A percentile compares a stretch with the other conserved stretches of the same genome.
These are phyloP conservation scores for Staphylotrichum longicolle DNA, from an alignment of 495 filamentous ascomycete genomes.

Conservation along the genomic window DNA sequence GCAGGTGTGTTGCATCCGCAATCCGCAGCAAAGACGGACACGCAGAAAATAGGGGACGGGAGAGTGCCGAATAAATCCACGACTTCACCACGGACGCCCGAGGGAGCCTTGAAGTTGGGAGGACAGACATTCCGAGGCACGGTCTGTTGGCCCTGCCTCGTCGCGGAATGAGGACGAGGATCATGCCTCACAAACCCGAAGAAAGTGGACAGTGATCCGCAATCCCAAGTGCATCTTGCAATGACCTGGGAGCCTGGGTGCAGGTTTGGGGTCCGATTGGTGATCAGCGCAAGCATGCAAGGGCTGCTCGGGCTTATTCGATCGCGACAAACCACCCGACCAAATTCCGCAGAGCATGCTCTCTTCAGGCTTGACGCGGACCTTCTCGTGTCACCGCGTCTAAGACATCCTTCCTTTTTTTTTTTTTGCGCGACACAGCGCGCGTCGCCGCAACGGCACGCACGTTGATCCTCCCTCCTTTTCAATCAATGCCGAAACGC, in stretches of 20 bases:
- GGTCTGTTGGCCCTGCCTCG: background rate
- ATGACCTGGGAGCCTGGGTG: background rate
- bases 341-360: slow-evolving; percentile 8
- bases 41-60: slow-evolving; percentile 1
- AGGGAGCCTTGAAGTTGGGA: too few relatives aligned
- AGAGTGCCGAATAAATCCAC: background rate
- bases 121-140: slow-evolving; percentile 1
- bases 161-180: background rate
- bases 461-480: background rate
- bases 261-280: background rate
- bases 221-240: background rate
- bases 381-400: background rate
- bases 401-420: slow-evolving; percentile 2
- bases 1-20: background rate
- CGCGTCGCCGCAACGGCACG: background rate
- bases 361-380: background rate
- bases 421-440: background rate
- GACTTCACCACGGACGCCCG: too few relatives aligned
- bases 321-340: background rate
- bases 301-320: slow-evolving; percentile 6
- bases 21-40: background rate
- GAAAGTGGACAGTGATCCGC: background rate
- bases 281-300: slow-evolving; percentile 1
- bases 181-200: background rate
- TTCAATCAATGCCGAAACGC: slow-evolving; percentile 46